Conservation (phyloP, 1,284 basidiomycete genomes). For the Fomitopsis schrenkii region DNA sequence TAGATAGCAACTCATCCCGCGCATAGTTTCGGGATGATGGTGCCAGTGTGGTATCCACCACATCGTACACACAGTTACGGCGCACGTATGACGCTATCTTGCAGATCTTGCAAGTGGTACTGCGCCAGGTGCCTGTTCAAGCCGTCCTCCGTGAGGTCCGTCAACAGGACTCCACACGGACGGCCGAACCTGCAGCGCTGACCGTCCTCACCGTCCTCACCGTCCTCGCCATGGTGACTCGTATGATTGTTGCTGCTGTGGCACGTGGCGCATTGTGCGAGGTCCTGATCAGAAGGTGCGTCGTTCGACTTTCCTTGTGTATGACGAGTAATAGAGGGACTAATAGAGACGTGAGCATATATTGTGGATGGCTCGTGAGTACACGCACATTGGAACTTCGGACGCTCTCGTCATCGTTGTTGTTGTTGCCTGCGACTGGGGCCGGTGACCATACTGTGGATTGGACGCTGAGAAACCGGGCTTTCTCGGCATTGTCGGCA, state of each 20-base stretch:
- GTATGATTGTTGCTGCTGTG: neutral
- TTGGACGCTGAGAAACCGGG: too few relatives aligned
- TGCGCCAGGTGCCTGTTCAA: neutral
- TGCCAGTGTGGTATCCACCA: too few relatives aligned
- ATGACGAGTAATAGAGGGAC: neutral
- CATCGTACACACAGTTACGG: too few relatives aligned
- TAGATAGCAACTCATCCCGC: too few relatives aligned
- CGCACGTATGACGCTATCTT: neutral
- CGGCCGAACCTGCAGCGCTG: neutral
- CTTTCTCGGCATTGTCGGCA: neutral
- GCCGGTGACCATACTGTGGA: neutral
- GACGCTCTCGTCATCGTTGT: too few relatives aligned
- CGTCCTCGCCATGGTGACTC: neutral
- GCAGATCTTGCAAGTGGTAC: neutral
- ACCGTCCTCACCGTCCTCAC: neutral
- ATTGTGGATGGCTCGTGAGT: too few relatives aligned
- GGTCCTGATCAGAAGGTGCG: too few relatives aligned
- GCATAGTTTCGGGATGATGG: too few relatives aligned
- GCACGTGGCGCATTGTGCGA: too few relatives aligned
- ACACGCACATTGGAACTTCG: too few relatives aligned
- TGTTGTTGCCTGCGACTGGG: neutral
- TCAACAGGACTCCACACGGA: neutral
- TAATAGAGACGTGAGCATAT: neutral
- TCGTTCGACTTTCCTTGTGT: neutral
- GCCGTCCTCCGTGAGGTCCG: neutral